Percentiles rank a stretch among this genome's conserved stretches.
These are phyloP conservation scores for Colletotrichum filicis DNA, from an alignment of 2,329 filamentous ascomycete genomes.

Conservation along the genomic window DNA sequence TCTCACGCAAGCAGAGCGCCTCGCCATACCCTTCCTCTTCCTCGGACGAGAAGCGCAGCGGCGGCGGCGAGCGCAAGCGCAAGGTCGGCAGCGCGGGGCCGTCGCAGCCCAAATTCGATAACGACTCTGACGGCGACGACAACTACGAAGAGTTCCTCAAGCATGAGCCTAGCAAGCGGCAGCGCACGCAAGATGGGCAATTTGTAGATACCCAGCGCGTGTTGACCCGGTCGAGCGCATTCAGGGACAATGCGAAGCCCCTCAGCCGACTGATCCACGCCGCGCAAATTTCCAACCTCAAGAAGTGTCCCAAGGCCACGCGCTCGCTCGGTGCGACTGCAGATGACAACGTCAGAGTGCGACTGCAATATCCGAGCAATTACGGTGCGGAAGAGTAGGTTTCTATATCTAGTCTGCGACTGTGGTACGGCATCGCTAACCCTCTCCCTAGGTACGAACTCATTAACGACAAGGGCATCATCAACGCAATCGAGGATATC, in stretches of 20 bases:
- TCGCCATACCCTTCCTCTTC: conserved; percentile 54
- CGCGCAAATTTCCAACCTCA: conserved; percentile 49
- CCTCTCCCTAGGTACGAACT: conserved; percentile 70
- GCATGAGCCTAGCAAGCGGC: conserved; percentile 59
- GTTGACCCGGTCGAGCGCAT: conserved; percentile 58
- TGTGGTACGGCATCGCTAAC: conserved; percentile 36
- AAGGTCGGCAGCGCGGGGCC: conserved; percentile 33
- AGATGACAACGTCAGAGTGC: conserved; percentile 67
- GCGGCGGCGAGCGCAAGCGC: conserved; percentile 29
- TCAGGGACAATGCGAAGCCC: conserved; percentile 37
- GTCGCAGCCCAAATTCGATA: conserved; percentile 54
- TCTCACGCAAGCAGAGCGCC: conserved; percentile 52
- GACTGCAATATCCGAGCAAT: conserved; percentile 86
- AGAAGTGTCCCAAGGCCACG: conserved; percentile 29
- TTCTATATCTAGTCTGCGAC: conserved; percentile 39
- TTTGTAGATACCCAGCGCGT: conserved; percentile 59
- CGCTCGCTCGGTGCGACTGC: conserved; percentile 28
- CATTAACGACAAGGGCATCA: conserved; percentile 81
- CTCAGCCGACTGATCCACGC: conserved; percentile 66
- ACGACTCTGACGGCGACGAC: conserved; percentile 62
- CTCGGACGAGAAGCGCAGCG: conserved; percentile 33
- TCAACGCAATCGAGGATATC: conserved; percentile 81
- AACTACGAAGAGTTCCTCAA: conserved; percentile 53
- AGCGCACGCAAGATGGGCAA: conserved; percentile 54
- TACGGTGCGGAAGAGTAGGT: conserved; percentile 74